Evolutionary conservation across 1,284 basidiomycete species (phyloP), one percentile per base, ranked within the genome.

Genomic region (Cutaneotrichosporon mucoides): DNA sequence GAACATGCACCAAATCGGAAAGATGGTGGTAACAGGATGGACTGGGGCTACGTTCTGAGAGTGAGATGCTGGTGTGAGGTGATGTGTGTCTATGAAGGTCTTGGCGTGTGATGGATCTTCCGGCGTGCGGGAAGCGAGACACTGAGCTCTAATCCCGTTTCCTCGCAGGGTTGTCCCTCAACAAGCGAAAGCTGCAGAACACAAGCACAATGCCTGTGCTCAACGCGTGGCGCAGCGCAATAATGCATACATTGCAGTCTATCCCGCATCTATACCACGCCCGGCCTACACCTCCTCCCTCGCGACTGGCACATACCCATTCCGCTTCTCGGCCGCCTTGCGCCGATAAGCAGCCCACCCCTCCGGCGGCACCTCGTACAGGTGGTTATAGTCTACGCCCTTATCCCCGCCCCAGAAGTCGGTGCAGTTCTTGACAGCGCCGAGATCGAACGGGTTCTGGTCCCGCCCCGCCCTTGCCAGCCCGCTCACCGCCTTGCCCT

Each of bases 321-420:
- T 66, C 63, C 34, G 59, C 56, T 34, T 52, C 49, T 45, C 40
- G 52, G 51, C 49, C 53, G 68, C 47, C 54, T 68, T 70, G 38
- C 70, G 58, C 51, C 75, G 62, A 62, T 76, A 76, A 56, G 71
- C 64, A 33, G 59, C 56, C 75, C 75, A 76, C 3, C 74, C 72
- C 72, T 92, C 90, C 1, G 81, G 65, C 2, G 92, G 92, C 6
- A 99, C 84, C 72, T 96, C 94, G 76, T 94, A 97, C 72, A 99
- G 73, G 63, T 83, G 81, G 48, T 88, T 87, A 78, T 98, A 99
- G 75, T 95, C 88, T 34, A 99, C 86, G 1, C 89, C 90, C 60
- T 82, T 81, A 16, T 92, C 92, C 54, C 84, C 84, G 48, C 86
- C 86, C 95, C 95, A 99, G 75, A 99, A 99, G 79, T 99, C 95